Percentiles rank a stretch among this genome's conserved stretches.
These are phyloP conservation scores for Escallonia herrerae DNA, from an alignment of 129 eudicot genomes.

Conservation along the genomic window DNA sequence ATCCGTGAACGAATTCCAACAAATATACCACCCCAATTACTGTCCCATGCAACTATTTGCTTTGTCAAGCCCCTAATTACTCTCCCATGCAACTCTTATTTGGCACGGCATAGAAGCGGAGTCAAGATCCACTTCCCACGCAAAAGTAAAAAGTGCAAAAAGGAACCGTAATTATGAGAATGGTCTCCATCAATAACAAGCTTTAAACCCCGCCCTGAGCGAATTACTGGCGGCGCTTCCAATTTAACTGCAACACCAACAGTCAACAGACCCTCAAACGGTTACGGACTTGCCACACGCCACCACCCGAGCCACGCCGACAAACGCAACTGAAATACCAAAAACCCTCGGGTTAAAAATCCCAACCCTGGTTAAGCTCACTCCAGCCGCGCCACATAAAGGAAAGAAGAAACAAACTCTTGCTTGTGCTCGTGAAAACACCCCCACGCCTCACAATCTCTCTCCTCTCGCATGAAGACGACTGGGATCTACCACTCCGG, in stretches of 20 bases:
- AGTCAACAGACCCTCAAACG: neutral
- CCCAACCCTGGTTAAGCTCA: slow-evolving; percentile 25
- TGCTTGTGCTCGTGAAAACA: slow-evolving; percentile 27
- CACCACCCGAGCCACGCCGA: neutral
- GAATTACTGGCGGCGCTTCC: neutral
- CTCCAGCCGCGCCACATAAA: slow-evolving; percentile 24
- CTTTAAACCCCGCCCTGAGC: no score
- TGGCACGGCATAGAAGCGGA: no score
- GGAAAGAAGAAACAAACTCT: slow-evolving; percentile 8
- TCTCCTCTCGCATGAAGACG: slow-evolving; percentile 25
- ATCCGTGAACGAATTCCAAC: no score
- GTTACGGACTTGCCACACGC: no score
- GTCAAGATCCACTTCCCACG: no score
- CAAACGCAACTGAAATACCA: neutral
- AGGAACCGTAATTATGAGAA: no score
- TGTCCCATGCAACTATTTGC: no score
- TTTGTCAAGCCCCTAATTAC: no score
- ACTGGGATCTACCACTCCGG: slow-evolving; percentile 13
- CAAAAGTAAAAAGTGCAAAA: no score
- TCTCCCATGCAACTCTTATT: no score
- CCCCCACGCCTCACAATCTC: neutral
- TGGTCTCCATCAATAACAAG: no score
- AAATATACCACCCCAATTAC: no score
- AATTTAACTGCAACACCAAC: neutral
- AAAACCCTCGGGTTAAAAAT: neutral